Evolutionary conservation across 108 stramenopile species (phyloP), one percentile per base, ranked within the genome.

Genomic region (Conticribra guillardii): DNA sequence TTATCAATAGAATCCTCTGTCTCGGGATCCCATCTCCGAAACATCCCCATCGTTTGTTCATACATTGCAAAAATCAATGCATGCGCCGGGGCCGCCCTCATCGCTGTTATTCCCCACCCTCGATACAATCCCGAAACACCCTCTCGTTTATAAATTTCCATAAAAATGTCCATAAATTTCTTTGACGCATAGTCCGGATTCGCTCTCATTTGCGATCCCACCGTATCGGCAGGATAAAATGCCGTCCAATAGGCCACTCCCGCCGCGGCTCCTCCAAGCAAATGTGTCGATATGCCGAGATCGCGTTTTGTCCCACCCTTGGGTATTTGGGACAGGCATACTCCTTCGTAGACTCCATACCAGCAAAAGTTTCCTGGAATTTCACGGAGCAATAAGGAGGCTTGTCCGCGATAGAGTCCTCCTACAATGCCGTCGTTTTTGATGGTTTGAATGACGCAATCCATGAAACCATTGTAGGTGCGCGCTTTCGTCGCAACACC

Each of bases 171-270:
- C 11, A 56, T 3, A 59, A 83, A 79, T 8, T 48, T 47, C 23
- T 45, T 67, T 24, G 73, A 74, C 1, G 62, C 65, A 60, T 79
- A 73, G 33, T 47, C 24, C 14, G 78, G 77, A 75, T 74, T 79
- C 4, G 78, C 73, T 4, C 78, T 73, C 17, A 83, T 78, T 31
- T 64, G 71, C 37, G 61, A 64, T 18, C 78, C 78, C 19, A 83
- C 78, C 15, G 82, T 83, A 28, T 83, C 82, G 16, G 82, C 82
- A 19, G 82, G 82, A 59, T 83, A 83, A 46, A 83, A 83, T 0
- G 82, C 82, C 15, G 82, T 83, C 82, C 82, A 83, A 44, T 83
- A 83, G 0, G 76, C 78, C 22, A 79, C 82, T 4, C 82, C 82
- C 0, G 82, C 77, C 9, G 68, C 23, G 17, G 82, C 82, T 31